phyloP scores from a whole-genome alignment of 2,329 filamentous ascomycete species.

The Penicillium sp. region DNA sequence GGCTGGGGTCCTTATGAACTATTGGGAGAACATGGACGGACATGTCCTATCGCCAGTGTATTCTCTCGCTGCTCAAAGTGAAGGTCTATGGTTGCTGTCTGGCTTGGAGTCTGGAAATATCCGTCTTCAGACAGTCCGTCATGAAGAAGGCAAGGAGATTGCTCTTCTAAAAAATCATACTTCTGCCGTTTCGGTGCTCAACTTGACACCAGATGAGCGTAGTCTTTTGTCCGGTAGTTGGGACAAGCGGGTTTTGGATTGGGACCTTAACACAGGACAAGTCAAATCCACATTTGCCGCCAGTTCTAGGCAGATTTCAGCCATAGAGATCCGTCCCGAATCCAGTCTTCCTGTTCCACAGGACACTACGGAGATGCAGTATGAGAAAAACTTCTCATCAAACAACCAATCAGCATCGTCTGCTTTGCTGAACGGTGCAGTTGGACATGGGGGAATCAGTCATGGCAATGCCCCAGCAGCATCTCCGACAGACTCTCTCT shows the following conservation, averaged over 20 bases:
- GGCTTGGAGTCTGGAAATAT: conserved; percentile 88
- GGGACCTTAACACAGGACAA: conserved; percentile 86
- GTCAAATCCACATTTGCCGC: conserved; percentile 72
- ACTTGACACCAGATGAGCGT: conserved; percentile 76
- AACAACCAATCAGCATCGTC: conserved; percentile 64
- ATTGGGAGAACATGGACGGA: conserved; percentile 96
- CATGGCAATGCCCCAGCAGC: conserved; percentile 57
- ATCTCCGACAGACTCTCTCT: conserved; percentile 73
- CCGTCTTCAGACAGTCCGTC: conserved; percentile 86
- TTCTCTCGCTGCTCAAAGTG: conserved; percentile 83
- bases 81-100: conserved; percentile 86
- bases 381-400: conserved; percentile 69
- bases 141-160: conserved; percentile 91
- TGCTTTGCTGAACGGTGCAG: conserved; percentile 38
- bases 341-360: conserved; percentile 71
- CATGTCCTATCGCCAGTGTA: conserved; percentile 79
- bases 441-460: conserved; percentile 31
- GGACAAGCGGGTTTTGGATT: conserved; percentile 92
- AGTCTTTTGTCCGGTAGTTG: conserved; percentile 89
- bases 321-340: conserved; percentile 78
- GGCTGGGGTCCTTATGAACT: conserved; percentile 87
- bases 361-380: conserved; percentile 55
- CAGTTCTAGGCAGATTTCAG: conserved; percentile 77
- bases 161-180: conserved; percentile 75
- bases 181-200: conserved; percentile 85